Evolutionary conservation across 1,139 yeast species (phyloP).

Genomic region (Debaryomyces fabryi): DNA sequence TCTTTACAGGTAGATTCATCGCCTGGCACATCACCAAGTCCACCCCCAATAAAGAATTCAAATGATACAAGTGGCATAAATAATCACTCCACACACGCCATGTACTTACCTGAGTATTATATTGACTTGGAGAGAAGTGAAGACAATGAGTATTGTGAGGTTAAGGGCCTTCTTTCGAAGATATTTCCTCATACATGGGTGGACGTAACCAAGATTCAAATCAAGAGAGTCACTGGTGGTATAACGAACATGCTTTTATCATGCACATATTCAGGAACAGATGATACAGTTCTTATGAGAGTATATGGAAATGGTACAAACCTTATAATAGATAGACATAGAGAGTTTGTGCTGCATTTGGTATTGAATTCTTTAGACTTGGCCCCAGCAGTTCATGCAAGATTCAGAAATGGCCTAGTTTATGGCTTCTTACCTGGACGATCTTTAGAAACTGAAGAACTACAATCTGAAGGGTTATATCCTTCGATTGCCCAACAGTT

Average conservation of each 20-base stretch:
- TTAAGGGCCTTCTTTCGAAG: slow-evolving; percentile 34
- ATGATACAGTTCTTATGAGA: slow-evolving; percentile 58
- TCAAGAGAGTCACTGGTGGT: slow-evolving; percentile 66
- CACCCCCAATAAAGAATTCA: slow-evolving; percentile 15
- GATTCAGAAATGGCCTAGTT: slow-evolving; percentile 73
- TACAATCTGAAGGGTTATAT: slow-evolving; percentile 49
- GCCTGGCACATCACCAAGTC: slow-evolving; percentile 19
- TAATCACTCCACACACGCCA: slow-evolving; percentile 37
- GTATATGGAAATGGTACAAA: slow-evolving; percentile 79
- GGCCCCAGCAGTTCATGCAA: slow-evolving; percentile 71
- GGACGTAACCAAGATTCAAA: slow-evolving; percentile 23
- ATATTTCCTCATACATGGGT: slow-evolving; percentile 41
- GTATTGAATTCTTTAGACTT: slow-evolving; percentile 60
- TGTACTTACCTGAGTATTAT: slow-evolving; percentile 42
- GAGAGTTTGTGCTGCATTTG: slow-evolving; percentile 74
- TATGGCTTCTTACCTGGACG: slow-evolving; percentile 73
- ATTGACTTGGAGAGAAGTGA: slow-evolving; percentile 38
- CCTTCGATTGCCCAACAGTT: slow-evolving; percentile 66
- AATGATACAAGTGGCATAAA: slow-evolving; percentile 23
- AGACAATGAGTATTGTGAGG: slow-evolving; percentile 32
- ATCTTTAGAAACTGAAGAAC: slow-evolving; percentile 59
- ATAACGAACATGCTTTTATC: slow-evolving; percentile 74
- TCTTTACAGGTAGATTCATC: slow-evolving; percentile 10
- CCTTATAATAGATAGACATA: slow-evolving; percentile 71
- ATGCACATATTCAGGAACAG: slow-evolving; percentile 36